These are phyloP conservation scores for Fusarium praegraminearum DNA, from an alignment of 2,329 filamentous ascomycete species.

Conservation along the genomic window DNA sequence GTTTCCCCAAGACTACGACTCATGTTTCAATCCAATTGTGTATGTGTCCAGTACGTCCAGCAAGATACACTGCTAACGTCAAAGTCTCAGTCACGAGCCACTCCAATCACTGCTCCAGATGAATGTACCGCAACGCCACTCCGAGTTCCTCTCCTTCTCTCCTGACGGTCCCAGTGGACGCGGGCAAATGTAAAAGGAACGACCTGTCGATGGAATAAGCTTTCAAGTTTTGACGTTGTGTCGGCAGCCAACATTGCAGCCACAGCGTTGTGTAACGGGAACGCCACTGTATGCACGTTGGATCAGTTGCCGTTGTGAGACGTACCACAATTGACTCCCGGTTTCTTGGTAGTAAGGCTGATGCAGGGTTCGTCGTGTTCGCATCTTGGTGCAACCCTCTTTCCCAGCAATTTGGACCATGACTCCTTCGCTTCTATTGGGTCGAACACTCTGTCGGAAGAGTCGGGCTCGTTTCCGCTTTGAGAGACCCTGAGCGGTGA, in stretches of 20 bases:
- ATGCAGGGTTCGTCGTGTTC: constrained; percentile 92
- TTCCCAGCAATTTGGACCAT: constrained; percentile 87
- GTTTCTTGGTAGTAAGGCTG: constrained; percentile 85
- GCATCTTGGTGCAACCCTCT: constrained; percentile 79
- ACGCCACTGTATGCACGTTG: constrained; percentile 26
- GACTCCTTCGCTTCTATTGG: constrained; percentile 80
- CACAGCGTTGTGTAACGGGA: constrained; percentile 15
- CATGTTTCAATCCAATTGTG: neutral
- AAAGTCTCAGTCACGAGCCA: constrained; percentile 24
- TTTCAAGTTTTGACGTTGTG: constrained; percentile 7
- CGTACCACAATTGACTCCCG: constrained; percentile 82
- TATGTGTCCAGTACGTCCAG: neutral
- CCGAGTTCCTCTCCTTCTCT: constrained; percentile 82
- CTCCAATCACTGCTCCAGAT: constrained; percentile 75
- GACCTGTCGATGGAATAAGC: constrained; percentile 55
- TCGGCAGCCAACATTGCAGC: neutral
- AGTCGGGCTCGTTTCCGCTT: constrained; percentile 21
- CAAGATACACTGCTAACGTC: neutral
- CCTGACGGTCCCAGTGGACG: constrained; percentile 87
- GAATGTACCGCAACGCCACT: constrained; percentile 91
- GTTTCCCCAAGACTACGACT: neutral
- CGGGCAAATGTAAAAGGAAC: constrained; percentile 73
- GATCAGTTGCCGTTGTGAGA: constrained; percentile 8
- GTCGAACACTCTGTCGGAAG: constrained; percentile 66
- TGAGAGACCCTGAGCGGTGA: constrained; percentile 7